Base-by-base conservation (phyloP, 345 rosid genomes). In the Pugionium dolabratum region DNA sequence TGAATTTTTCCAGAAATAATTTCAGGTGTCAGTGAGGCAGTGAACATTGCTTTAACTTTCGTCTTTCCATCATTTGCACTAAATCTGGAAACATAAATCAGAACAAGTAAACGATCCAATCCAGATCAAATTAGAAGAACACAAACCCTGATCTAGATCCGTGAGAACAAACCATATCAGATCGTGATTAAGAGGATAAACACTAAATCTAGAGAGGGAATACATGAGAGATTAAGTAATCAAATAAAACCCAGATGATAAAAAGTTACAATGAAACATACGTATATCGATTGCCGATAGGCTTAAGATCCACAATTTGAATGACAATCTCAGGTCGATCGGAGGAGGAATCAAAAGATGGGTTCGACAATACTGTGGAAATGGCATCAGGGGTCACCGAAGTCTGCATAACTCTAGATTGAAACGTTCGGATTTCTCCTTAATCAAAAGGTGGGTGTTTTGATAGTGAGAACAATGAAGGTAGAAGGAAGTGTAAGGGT, bases 221-320 rank as follows among this genome's bases (percentile, higher is more conserved):
- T 18, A 18, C 18, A 18, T 18, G 18, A 18, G 18, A 18, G 18
- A 18, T 18, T 18, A 18, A 18, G 18, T 18, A 18, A 18, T 18
- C 18, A 18, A 18, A 18, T 18, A 18, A 18, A 18, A 18, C 18
- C 18, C 18, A 18, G 18, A 18, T 18, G 18, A 18, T 18, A 18
- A 18, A 9, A 39, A 3, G 6, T 44, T 18, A 18, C 18, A 18
- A 47, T 44, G 46, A 57, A 45, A 43, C 75, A 54, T 67, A 88
- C 98, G 84, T 85, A 70, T 85, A 88, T 59, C 96, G 82, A 64
- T 84, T 86, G 46, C 96, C 97, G 8, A 83, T 81, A 36, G 87
- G 74, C 74, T 90, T 88, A 47, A 94, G 96, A 70, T 88, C 87
- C 66, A 92, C 79, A 42, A 90, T 82, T 64, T 94, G 97, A 18